Evolutionary conservation across 495 filamentous ascomycete species (phyloP).

Genomic region (Penicillium arizonense): DNA sequence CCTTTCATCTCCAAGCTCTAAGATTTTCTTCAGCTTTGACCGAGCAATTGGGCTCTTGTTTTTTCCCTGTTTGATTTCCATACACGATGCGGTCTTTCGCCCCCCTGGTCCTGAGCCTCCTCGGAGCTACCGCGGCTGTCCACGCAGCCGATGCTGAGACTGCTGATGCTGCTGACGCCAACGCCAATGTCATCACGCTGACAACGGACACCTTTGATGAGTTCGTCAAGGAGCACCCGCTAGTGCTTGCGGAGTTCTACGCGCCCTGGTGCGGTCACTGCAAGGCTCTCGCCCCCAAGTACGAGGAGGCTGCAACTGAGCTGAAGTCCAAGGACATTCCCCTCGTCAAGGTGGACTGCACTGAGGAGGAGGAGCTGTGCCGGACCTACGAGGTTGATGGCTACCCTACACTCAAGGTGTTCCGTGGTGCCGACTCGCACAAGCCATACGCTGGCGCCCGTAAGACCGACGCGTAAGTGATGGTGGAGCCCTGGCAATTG

Average conservation of each 20-base stretch:
- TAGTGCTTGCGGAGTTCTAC: conserved; percentile 97
- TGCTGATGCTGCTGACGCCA: conserved; percentile 40
- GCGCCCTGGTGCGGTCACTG: conserved; percentile 99
- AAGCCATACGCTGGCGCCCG: conserved; percentile 83
- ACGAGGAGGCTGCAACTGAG: conserved; percentile 88
- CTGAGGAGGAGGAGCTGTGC: conserved; percentile 89
- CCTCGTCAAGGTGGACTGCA: conserved; percentile 95
- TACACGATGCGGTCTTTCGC: conserved; percentile 55
- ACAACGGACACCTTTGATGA: conserved; percentile 81
- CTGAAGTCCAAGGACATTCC: conserved; percentile 95
- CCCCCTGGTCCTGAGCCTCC: conserved; percentile 56
- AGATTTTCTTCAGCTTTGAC: conserved; percentile 2
- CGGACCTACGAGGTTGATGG: conserved; percentile 87
- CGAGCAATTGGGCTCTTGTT: conserved; percentile 8
- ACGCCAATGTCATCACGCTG: conserved; percentile 70
- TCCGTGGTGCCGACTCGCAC: conserved; percentile 85
- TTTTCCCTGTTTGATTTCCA: conserved; percentile 1
- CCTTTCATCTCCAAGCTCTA: neutral
- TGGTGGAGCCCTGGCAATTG: neutral
- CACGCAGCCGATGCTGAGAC: conserved; percentile 58
- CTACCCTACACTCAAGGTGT: conserved; percentile 98
- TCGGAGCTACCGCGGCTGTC: conserved; percentile 57
- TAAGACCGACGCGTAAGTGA: conserved; percentile 82
- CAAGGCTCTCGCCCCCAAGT: conserved; percentile 90
- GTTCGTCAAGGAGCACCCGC: conserved; percentile 80